These are phyloP conservation scores for Aspergillus jensenii DNA, from an alignment of 2,329 filamentous ascomycete genomes.

Conservation along the genomic window DNA sequence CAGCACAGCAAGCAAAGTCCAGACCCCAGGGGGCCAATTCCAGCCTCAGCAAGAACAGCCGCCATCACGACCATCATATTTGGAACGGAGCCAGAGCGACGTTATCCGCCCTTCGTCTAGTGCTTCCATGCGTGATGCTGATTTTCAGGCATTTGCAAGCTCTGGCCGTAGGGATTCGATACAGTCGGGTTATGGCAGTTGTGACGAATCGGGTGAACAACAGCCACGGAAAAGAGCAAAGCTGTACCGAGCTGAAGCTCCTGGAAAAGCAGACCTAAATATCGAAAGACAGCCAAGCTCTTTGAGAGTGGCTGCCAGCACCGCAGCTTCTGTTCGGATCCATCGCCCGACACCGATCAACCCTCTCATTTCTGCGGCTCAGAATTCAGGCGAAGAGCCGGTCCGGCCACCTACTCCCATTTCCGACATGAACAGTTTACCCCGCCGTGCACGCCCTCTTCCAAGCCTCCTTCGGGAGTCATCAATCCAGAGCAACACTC, in stretches of 20 bases:
- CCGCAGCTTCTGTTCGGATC: constrained; percentile 79
- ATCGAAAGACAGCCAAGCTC: constrained; percentile 75
- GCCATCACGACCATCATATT: constrained; percentile 18
- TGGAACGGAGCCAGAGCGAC: constrained; percentile 36
- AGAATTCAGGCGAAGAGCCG: constrained; percentile 43
- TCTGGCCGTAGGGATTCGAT: constrained; percentile 36
- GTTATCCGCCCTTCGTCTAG: constrained; percentile 62
- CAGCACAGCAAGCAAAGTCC: constrained; percentile 35
- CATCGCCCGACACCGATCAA: constrained; percentile 68
- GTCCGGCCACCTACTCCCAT: constrained; percentile 49
- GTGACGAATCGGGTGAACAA: constrained; percentile 63
- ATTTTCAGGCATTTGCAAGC: constrained; percentile 26
- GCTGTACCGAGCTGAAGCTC: constrained; percentile 69
- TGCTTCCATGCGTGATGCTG: constrained; percentile 51
- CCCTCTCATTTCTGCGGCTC: constrained; percentile 31
- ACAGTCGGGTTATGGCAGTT: constrained; percentile 66
- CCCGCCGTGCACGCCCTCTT: constrained; percentile 32
- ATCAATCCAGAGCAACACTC: constrained; percentile 46
- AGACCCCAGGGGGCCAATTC: constrained; percentile 34
- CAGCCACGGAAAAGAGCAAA: constrained; percentile 76
- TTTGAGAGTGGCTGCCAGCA: constrained; percentile 85
- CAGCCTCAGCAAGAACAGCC: constrained; percentile 23
- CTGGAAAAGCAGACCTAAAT: constrained; percentile 64
- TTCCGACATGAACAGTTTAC: constrained; percentile 29
- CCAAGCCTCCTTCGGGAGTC: constrained; percentile 65